Evolutionary conservation across 306 rosid species (phyloP).

Genomic region (Dryas drummondii): DNA sequence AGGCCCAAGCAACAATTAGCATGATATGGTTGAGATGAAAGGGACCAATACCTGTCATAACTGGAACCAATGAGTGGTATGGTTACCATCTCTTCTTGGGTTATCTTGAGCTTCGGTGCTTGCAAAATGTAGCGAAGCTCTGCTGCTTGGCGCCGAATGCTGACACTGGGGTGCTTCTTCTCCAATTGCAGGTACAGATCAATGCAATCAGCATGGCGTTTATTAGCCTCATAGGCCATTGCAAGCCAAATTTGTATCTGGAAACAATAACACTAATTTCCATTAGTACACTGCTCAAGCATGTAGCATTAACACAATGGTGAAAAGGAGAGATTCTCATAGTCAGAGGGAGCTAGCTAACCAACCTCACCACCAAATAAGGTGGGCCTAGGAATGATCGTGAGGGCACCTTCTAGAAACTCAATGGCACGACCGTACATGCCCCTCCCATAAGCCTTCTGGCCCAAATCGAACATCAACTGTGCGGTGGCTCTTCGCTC

Average conservation of each 20-base stretch:
- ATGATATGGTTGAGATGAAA: neutral
- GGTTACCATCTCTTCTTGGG: conserved; percentile 97
- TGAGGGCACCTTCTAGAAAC: conserved; percentile 90
- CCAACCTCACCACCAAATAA: conserved; percentile 97
- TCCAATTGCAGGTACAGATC: conserved; percentile 80
- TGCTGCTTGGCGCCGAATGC: conserved; percentile 90
- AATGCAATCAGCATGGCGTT: conserved; percentile 85
- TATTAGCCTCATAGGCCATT: conserved; percentile 96
- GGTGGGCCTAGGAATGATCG: conserved; percentile 79
- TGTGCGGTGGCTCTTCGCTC: conserved; percentile 91
- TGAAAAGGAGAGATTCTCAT: conserved; percentile 2
- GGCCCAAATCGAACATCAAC: conserved; percentile 93
- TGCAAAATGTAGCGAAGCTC: conserved; percentile 93
- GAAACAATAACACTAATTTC: conserved; percentile 16
- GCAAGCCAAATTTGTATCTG: conserved; percentile 99
- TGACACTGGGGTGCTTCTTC: conserved; percentile 63
- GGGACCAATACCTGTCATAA: conserved; percentile 55
- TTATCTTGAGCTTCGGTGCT: conserved; percentile 94
- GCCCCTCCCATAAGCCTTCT: conserved; percentile 89
- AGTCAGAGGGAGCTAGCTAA: conserved; percentile 19
- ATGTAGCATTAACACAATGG: neutral
- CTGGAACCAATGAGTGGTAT: conserved; percentile 68
- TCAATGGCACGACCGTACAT: conserved; percentile 90
- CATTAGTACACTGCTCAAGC: neutral
- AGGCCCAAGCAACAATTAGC: neutral